Conservation (phyloP, 169 alveolate genomes). For the Cryptosporidium sp. region DNA sequence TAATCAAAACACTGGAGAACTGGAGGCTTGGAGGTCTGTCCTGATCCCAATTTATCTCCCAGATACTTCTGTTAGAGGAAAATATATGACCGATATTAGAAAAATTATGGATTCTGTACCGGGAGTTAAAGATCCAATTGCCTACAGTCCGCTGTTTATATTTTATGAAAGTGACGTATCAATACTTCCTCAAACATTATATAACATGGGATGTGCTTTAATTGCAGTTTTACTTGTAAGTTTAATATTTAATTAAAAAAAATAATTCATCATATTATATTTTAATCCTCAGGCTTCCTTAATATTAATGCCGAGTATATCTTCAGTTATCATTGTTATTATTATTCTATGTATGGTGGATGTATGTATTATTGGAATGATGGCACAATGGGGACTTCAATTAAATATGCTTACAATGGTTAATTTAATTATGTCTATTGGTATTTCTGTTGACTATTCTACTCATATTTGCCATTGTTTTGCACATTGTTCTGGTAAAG, state of each 20-base stretch:
- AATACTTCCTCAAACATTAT: constrained; percentile 78
- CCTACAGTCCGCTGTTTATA: constrained; percentile 74
- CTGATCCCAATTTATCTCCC: constrained; percentile 64
- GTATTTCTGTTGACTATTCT: constrained; percentile 86
- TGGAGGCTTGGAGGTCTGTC: constrained; percentile 74
- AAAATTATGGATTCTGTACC: constrained; percentile 27
- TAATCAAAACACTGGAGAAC: constrained; percentile 50
- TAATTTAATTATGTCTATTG: constrained; percentile 84
- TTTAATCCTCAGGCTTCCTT: constrained; percentile 79
- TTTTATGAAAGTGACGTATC: constrained; percentile 80
- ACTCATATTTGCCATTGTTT: constrained; percentile 87
- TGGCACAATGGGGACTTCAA: constrained; percentile 85
- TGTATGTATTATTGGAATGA: constrained; percentile 84
- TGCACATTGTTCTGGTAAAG: constrained; percentile 84
- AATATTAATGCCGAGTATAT: constrained; percentile 80
- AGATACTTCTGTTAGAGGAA: constrained; percentile 67
- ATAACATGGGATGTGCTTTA: constrained; percentile 80
- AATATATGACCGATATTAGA: constrained; percentile 68
- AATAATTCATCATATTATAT: constrained; percentile 69
- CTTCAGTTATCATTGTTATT: constrained; percentile 81
- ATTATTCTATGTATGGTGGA: constrained; percentile 81
- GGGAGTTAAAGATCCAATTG: constrained; percentile 55
- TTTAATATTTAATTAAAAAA: constrained; percentile 29
- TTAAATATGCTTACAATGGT: constrained; percentile 89
- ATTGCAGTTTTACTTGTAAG: constrained; percentile 80